A percentile compares a stretch with the other conserved stretches of the same genome.
Evolutionary conservation across 164 flowering plant genomes (phyloP).

Genomic region (Vitis cinerea): DNA sequence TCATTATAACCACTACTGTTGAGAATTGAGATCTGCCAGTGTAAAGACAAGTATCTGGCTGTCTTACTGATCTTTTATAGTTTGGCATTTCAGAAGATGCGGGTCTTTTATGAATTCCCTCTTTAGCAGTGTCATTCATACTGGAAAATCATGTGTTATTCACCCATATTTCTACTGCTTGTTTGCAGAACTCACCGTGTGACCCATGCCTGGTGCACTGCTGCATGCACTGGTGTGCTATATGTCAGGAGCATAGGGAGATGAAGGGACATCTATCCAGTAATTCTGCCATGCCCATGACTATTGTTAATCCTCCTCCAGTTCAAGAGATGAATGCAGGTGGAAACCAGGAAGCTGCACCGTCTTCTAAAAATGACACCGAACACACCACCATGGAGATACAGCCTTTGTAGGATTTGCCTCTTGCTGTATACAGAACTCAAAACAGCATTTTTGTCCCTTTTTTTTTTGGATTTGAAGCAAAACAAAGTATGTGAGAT

Average conservation of each 20-base stretch:
- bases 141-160: no score
- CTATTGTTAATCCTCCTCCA: constrained; percentile 84
- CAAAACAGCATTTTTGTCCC: not conserved
- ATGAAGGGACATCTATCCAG: constrained; percentile 86
- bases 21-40: no score
- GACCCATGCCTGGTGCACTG: constrained; percentile 95
- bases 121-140: no score
- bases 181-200: constrained; percentile 86
- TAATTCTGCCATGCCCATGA: constrained; percentile 61
- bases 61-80: no score
- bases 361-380: constrained; percentile 26
- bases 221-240: constrained; percentile 93
- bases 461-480: not conserved
- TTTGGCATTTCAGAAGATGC: no score
- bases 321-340: constrained; percentile 75
- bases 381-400: constrained; percentile 44
- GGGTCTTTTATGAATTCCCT: no score
- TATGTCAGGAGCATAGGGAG: constrained; percentile 97
- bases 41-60: no score
- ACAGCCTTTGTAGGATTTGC: constrained; percentile 39
- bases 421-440: not conserved
- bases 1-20: no score
- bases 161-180: not conserved
- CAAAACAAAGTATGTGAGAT: not conserved
- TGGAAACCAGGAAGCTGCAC: constrained; percentile 28